Evolutionary conservation across 2,329 filamentous ascomycete genomes (phyloP), one percentile per base, ranked within the genome.

Genomic region (Colletotrichum neosansevieriae): DNA sequence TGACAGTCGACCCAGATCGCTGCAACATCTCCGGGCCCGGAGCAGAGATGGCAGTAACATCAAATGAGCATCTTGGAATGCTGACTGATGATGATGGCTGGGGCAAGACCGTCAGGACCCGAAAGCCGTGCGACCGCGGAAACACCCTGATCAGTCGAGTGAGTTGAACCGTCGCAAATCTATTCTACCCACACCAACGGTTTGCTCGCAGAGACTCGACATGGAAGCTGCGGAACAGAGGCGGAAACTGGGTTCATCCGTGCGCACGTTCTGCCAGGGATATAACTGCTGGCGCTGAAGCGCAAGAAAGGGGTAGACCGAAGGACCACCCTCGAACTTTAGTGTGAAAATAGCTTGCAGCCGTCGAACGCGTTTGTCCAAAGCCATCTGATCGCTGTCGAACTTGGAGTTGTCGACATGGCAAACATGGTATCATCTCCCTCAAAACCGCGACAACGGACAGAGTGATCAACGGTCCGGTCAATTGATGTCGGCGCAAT

Each of bases 261-360:
- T 69, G 66, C 66, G 54, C 56, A 15, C 13, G 36, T 17, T 36
- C 36, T 17, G 50, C 42, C 40, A 21, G 38, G 36, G 34, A 57
- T 60, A 45, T 47, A 38, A 21, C 45, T 21, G 61, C 32, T 11
- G 44, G 34, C n/a, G 32, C 19, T 54, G 21, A 50, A 42, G 62
- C 49, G 56, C 7, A 19, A 32, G n/a, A 56, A 69, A 60, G 61
- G 54, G 66, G 66, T 19, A 59, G 44, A n/a, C n/a, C n/a, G n/a
- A n/a, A 40, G 21, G 34, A 29, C 24, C 53, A 47, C 21, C 6
- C 21, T 40, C 19, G 21, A 32, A 7, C 17, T 11, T 45, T 42
- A 49, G 44, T 50, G 36, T 19, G 11, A 17, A 50, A 49, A 45
- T 54, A 45, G 49, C 34, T 36, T 9, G 11, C 19, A 54, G n/a